These are phyloP conservation scores for Blechomonas ayalai DNA, from an alignment of 208 protist genomes.

Conservation along the genomic window DNA sequence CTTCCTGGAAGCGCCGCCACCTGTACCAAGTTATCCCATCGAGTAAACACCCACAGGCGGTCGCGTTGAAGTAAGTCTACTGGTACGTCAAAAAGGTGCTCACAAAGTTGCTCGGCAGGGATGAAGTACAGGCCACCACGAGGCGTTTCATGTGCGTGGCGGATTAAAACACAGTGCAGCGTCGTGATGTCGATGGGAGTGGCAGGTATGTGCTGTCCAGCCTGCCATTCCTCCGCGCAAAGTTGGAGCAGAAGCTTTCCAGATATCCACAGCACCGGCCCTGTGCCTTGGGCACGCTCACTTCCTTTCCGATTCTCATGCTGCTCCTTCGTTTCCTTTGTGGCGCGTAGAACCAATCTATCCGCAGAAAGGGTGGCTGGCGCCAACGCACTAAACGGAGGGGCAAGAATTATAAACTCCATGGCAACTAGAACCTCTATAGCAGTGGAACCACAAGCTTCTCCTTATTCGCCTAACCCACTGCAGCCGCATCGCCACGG, in stretches of 20 bases:
- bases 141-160: conserved; percentile 12
- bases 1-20: conserved; percentile 25
- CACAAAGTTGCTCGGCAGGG: conserved; percentile 21
- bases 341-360: conserved; percentile 13
- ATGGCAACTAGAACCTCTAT: too few relatives aligned
- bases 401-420: conserved; percentile 15
- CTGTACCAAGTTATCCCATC: conserved; percentile 21
- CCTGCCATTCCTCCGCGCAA: conserved; percentile 3
- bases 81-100: conserved; percentile 45
- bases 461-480: too few relatives aligned
- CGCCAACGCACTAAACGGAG: conserved; percentile 2
- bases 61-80: conserved; percentile 36
- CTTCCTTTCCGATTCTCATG: too few relatives aligned
- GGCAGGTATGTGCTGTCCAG: conserved; percentile 8
- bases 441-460: too few relatives aligned
- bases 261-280: too few relatives aligned
- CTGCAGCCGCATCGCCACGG: too few relatives aligned
- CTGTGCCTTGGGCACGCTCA: too few relatives aligned
- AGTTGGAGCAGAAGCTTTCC: too few relatives aligned
- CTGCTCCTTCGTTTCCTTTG: conserved; percentile 14
- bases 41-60: conserved; percentile 40
- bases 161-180: conserved; percentile 17
- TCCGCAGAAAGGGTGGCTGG: conserved; percentile 10
- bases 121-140: conserved; percentile 22
- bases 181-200: conserved; percentile 12